Evolutionary conservation across 495 filamentous ascomycete genomes (phyloP).

Genomic region (Chaetomium cochliodes): DNA sequence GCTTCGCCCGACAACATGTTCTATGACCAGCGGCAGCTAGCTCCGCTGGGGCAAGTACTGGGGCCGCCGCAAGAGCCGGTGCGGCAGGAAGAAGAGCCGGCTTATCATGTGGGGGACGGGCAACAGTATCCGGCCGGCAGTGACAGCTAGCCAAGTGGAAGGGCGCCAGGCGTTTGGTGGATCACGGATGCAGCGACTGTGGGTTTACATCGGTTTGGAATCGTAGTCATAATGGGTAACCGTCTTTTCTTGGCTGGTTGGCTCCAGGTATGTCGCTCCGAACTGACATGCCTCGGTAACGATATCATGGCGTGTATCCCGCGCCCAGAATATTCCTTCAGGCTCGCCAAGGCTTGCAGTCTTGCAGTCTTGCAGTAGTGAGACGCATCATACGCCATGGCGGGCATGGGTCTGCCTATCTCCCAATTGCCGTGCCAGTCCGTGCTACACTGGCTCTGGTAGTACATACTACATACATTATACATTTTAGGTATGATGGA

Average conservation of each 20-base stretch:
- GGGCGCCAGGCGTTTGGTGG: conserved; percentile 5
- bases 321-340: too few relatives aligned
- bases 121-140: background rate
- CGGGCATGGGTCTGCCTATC: too few relatives aligned
- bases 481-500: too few relatives aligned
- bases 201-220: background rate
- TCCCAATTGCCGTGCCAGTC: too few relatives aligned
- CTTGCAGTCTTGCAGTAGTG: too few relatives aligned
- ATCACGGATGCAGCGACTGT: background rate
- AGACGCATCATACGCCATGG: background rate
- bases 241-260: background rate
- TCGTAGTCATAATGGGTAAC: background rate
- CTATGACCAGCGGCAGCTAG: conserved; percentile 15
- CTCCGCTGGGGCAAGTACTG: conserved; percentile 8
- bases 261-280: background rate
- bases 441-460: too few relatives aligned
- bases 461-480: too few relatives aligned
- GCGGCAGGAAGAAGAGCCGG: background rate
- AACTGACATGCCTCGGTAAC: background rate
- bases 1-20: background rate
- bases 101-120: background rate
- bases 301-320: background rate
- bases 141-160: background rate
- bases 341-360: too few relatives aligned
- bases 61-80: background rate